These are phyloP conservation scores for Ustilago nuda DNA, from an alignment of 1,284 basidiomycete species.

Conservation along the genomic window DNA sequence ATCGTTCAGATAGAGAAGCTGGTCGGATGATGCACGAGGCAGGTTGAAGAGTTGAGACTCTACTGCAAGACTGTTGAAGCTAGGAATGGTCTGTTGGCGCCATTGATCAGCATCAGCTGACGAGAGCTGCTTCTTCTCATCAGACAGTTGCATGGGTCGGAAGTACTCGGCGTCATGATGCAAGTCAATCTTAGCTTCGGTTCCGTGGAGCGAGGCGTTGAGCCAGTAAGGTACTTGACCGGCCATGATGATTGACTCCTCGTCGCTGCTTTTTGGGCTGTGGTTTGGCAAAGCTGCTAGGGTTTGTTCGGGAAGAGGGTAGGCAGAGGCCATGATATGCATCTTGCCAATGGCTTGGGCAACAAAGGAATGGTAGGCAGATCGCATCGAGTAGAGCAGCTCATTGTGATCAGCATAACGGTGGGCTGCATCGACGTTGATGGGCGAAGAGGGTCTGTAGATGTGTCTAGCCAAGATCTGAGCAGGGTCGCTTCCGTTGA, in stretches of 20 bases:
- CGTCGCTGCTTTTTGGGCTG: not conserved
- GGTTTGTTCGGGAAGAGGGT: constrained; percentile 27
- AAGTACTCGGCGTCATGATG: constrained; percentile 44
- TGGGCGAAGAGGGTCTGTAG: constrained; percentile 23
- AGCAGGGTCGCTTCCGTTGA: constrained; percentile 45
- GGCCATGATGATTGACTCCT: constrained; percentile 4
- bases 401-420: constrained; percentile 52
- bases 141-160: constrained; percentile 26
- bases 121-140: constrained; percentile 1
- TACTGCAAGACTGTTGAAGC: constrained; percentile 58
- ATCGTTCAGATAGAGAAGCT: constrained; percentile 53
- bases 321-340: constrained; percentile 49
- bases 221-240: constrained; percentile 32
- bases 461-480: constrained; percentile 38
- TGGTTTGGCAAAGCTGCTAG: not conserved
- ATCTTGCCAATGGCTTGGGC: constrained; percentile 28
- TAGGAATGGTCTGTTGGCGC: constrained; percentile 41
- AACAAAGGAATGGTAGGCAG: constrained; percentile 21
- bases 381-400: constrained; percentile 49
- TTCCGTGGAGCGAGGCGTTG: not conserved
- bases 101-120: constrained; percentile 24
- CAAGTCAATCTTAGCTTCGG: constrained; percentile 13
- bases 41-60: constrained; percentile 50
- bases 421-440: constrained; percentile 43
- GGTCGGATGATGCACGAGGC: constrained; percentile 27